Conservation (phyloP, 192 early-diverging fungal species). For the Spinellus fusiger region DNA sequence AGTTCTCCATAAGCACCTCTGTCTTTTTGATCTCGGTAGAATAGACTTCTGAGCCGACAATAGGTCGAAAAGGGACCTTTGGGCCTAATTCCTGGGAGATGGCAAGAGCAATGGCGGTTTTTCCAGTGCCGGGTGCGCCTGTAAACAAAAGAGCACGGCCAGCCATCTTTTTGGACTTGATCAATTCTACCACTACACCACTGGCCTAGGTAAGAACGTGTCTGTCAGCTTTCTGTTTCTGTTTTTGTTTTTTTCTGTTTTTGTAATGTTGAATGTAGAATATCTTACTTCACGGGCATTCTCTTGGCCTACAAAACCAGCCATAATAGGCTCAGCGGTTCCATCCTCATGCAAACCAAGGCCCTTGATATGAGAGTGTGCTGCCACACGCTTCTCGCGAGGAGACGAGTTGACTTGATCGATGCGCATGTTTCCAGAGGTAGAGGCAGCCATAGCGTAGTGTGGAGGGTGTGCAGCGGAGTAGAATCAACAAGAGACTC, state of each 20-base stretch:
- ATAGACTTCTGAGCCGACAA: constrained; percentile 98
- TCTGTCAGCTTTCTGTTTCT: background rate
- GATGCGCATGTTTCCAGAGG: constrained; percentile 70
- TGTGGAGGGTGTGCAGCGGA: too few species aligned
- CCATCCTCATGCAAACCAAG: constrained; percentile 87
- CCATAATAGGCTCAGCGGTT: constrained; percentile 74
- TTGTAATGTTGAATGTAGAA: background rate
- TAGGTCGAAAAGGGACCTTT: constrained; percentile 99
- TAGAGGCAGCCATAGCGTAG: too few species aligned
- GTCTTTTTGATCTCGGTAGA: constrained; percentile 99
- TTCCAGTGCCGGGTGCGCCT: constrained; percentile 96
- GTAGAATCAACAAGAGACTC: too few species aligned
- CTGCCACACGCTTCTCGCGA: constrained; percentile 91
- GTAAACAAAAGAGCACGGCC: constrained; percentile 91
- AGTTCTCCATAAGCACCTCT: constrained; percentile 99
- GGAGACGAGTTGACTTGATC: constrained; percentile 85
- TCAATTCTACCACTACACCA: constrained; percentile 91
- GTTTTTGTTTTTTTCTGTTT: background rate
- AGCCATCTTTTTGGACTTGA: constrained; percentile 95
- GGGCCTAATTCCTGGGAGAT: constrained; percentile 95
- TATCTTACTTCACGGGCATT: constrained; percentile 80
- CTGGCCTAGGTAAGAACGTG: constrained; percentile 69
- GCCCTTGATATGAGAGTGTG: constrained; percentile 97
- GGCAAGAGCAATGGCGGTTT: constrained; percentile 95
- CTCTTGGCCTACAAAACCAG: constrained; percentile 97